phyloP scores from a whole-genome alignment of 805 yeast species.

The Maudiozyma pseudohumilis region DNA sequence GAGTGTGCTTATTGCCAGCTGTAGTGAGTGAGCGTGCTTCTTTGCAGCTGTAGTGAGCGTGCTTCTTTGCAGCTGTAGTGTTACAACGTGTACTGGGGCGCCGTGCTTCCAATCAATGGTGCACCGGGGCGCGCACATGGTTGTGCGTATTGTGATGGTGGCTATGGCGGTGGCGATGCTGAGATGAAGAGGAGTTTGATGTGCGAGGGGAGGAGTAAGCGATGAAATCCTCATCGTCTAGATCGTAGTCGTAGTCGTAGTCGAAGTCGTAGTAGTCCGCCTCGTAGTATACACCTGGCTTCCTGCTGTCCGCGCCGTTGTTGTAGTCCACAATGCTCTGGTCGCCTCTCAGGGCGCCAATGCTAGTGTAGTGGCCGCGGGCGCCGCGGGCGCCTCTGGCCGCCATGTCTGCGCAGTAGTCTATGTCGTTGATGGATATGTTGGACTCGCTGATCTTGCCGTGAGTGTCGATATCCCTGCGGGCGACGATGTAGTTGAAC shows the following conservation, averaged over 20 bases:
- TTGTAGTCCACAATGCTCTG: too few relatives aligned
- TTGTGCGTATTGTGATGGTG: constrained; percentile 2
- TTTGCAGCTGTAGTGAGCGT: too few relatives aligned
- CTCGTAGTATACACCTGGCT: background rate
- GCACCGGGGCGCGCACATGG: background rate
- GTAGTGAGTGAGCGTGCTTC: too few relatives aligned
- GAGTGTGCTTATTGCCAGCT: too few relatives aligned
- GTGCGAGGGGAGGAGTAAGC: background rate
- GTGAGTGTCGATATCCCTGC: constrained; percentile 19
- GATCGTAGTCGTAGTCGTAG: background rate
- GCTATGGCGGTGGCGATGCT: background rate
- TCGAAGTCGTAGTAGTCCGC: background rate
- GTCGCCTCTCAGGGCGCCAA: too few relatives aligned
- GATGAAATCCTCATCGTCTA: background rate
- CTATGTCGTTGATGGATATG: constrained; percentile 17
- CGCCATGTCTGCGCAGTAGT: background rate
- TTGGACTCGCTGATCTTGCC: constrained; percentile 16
- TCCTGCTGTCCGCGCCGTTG: too few relatives aligned
- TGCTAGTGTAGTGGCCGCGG: too few relatives aligned
- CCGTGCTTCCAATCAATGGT: background rate
- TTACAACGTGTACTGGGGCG: too few relatives aligned
- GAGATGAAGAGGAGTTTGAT: background rate
- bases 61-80: too few relatives aligned
- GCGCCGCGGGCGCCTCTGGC: too few relatives aligned
- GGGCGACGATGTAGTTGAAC: constrained; percentile 18